Evolutionary conservation across 1,284 basidiomycete genomes (phyloP), one percentile per base, ranked within the genome.

Genomic region (Thelephora terrestris): DNA sequence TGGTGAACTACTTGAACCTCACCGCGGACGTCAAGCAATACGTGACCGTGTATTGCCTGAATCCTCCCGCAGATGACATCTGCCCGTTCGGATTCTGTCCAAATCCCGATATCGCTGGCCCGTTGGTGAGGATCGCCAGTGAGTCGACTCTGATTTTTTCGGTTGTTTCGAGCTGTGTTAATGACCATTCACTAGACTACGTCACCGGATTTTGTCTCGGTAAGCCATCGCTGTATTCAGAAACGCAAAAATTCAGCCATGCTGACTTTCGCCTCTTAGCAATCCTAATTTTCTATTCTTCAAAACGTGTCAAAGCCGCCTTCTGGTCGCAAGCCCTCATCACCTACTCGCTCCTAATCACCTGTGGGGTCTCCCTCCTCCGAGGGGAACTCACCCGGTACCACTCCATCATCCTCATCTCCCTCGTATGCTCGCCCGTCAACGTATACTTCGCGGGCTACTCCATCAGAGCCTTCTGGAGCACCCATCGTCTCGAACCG

Each of bases 51-150:
- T 53, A 53, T 40, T 53, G 52, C 35, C 37, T 53, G 37, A 50
- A 50, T 18, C 51, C 52, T 7, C 52, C 52, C 3, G 9, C 45
- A n/a, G 52, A 52, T 29, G 47, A 49, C 32, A 35, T 39, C 16
- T 53, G 52, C 43, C 40, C 47, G 1, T 53, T 53, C 36, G 52
- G 52, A 7, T 48, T 40, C 35, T 53, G 52, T 24, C 48, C 52
- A 2, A 52, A 53, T 32, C 34, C 51, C 7, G 52, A 53, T 23
- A 43, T 53, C 25, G 51, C 51, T 10, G 39, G 39, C 16, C n/a
- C 16, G 5, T 42, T 42, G n/a, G 39, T 42, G 14, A 21, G 39
- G 17, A 42, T 42, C n/a, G 20, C 39, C 21, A 42, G 39, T 42
- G 6, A 42, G 39, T 42, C 4, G 7, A 42, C 20, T 42, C 39